A percentile compares a stretch with the other conserved stretches of the same genome.
These are phyloP conservation scores for Saccharomycopsis sp. DNA, from an alignment of 805 yeast species.

Conservation along the genomic window DNA sequence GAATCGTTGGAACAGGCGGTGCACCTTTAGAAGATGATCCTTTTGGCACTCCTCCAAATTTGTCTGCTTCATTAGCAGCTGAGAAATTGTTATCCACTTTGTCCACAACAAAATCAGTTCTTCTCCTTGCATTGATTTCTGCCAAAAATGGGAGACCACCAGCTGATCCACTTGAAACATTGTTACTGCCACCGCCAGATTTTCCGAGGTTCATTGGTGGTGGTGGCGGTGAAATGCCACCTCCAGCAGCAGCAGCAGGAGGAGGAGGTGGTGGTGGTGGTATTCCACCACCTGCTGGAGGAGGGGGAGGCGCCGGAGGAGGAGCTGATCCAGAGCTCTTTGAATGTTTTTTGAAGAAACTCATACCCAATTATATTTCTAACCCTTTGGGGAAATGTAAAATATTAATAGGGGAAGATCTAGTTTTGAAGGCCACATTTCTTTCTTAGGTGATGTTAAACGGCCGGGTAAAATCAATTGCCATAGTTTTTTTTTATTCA, in stretches of 20 bases:
- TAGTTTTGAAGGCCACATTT: background rate
- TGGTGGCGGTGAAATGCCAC: slow-evolving; percentile 23
- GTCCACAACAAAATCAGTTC: slow-evolving; percentile 45
- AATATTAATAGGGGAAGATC: background rate
- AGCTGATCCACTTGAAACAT: slow-evolving; percentile 23
- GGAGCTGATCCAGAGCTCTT: slow-evolving; percentile 23
- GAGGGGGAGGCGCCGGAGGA: slow-evolving; percentile 22
- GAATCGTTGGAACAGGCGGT: slow-evolving; percentile 1
- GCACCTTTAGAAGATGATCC: background rate
- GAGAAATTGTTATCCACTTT: slow-evolving; percentile 26
- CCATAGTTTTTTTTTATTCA: no score
- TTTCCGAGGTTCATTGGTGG: slow-evolving; percentile 5
- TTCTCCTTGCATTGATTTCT: slow-evolving; percentile 49
- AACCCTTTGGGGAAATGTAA: background rate
- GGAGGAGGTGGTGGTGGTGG: slow-evolving; percentile 23
- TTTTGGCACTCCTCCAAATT: slow-evolving; percentile 18
- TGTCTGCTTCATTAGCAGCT: slow-evolving; percentile 23
- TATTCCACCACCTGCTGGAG: slow-evolving; percentile 8
- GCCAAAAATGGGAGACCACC: slow-evolving; percentile 50
- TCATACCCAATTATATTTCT: slow-evolving; percentile 1
- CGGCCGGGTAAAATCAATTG: background rate
- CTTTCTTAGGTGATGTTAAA: background rate
- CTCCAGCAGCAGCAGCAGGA: slow-evolving; percentile 23
- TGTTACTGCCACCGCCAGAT: slow-evolving; percentile 23
- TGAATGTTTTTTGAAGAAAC: slow-evolving; percentile 12